These are phyloP conservation scores for Penicillium sp. DNA, from an alignment of 2,329 filamentous ascomycete species.

Conservation along the genomic window DNA sequence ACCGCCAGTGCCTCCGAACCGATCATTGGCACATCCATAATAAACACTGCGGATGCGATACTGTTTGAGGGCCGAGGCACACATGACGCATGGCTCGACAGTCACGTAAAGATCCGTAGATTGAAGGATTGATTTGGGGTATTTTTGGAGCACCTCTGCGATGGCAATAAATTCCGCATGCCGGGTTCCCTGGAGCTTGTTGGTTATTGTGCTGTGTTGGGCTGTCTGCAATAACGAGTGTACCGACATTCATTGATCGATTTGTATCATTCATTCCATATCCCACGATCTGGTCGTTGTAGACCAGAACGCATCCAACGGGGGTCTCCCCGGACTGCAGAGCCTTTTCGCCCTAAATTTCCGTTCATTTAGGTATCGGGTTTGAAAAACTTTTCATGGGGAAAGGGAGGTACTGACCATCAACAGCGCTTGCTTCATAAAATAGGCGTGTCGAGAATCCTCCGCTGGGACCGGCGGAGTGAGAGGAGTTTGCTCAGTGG, in stretches of 20 bases:
- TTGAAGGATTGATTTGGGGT: slow-evolving; percentile 67
- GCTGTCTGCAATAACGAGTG: neutral
- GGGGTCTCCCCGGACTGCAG: slow-evolving; percentile 87
- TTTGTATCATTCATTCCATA: slow-evolving; percentile 97
- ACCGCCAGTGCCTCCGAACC: slow-evolving; percentile 93
- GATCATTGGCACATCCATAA: slow-evolving; percentile 93
- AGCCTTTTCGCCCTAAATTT: slow-evolving; percentile 73
- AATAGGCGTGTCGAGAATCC: slow-evolving; percentile 52
- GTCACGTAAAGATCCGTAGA: slow-evolving; percentile 89
- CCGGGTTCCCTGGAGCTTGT: slow-evolving; percentile 72
- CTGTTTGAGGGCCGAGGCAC: slow-evolving; percentile 86
- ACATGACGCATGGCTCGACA: slow-evolving; percentile 99
- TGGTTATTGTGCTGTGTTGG: neutral
- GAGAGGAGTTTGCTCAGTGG: neutral
- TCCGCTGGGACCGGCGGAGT: slow-evolving; percentile 12
- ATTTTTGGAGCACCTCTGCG: slow-evolving; percentile 60
- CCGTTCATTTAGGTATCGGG: neutral
- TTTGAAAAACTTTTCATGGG: neutral
- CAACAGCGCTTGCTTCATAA: slow-evolving; percentile 81
- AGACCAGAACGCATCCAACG: slow-evolving; percentile 91
- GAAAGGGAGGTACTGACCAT: slow-evolving; percentile 61
- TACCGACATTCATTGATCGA: slow-evolving; percentile 66
- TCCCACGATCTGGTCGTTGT: slow-evolving; percentile 75
- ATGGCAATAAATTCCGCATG: slow-evolving; percentile 96
- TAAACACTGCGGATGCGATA: slow-evolving; percentile 86